Percentiles rank a stretch among this genome's conserved stretches.
Evolutionary conservation across 2,329 filamentous ascomycete genomes (phyloP).

Genomic region (Fusarium secorum): DNA sequence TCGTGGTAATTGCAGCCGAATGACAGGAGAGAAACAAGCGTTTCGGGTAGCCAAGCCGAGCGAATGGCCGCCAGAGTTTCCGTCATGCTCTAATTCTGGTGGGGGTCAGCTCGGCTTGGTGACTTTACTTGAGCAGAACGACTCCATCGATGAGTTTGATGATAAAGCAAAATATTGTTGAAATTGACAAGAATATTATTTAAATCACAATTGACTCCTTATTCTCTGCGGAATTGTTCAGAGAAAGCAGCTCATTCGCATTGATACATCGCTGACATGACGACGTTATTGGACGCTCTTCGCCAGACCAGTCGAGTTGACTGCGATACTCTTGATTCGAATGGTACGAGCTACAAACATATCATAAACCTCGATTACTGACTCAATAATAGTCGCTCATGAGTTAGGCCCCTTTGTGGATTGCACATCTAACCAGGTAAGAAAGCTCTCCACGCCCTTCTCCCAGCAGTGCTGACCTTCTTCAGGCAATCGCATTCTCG

Average conservation of each 20-base stretch:
- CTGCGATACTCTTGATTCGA: conserved; percentile 49
- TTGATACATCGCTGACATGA: conserved; percentile 25
- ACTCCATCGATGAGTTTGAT: neutral
- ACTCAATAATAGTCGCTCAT: conserved; percentile 41
- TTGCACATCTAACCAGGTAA: conserved; percentile 49
- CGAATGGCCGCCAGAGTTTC: conserved; percentile 12
- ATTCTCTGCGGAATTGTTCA: neutral
- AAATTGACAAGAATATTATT: neutral
- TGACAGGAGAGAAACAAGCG: conserved; percentile 11
- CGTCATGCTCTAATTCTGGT: conserved; percentile 2
- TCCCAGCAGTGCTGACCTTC: neutral
- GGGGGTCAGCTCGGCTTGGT: conserved; percentile 15
- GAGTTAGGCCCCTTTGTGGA: conserved; percentile 48
- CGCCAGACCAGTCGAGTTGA: conserved; percentile 44
- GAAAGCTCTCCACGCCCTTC: too few relatives aligned
- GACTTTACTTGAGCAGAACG: neutral
- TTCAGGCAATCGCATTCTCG: conserved; percentile 46
- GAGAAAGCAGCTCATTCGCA: neutral
- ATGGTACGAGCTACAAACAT: conserved; percentile 35
- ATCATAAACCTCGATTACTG: neutral
- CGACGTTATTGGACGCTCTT: conserved; percentile 40
- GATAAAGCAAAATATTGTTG: neutral
- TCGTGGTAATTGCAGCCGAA: conserved; percentile 26
- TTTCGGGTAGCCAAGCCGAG: conserved; percentile 28
- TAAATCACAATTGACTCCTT: neutral